Evolutionary conservation across 306 rosid species (phyloP).

Genomic region (Citrullus colocynthis): DNA sequence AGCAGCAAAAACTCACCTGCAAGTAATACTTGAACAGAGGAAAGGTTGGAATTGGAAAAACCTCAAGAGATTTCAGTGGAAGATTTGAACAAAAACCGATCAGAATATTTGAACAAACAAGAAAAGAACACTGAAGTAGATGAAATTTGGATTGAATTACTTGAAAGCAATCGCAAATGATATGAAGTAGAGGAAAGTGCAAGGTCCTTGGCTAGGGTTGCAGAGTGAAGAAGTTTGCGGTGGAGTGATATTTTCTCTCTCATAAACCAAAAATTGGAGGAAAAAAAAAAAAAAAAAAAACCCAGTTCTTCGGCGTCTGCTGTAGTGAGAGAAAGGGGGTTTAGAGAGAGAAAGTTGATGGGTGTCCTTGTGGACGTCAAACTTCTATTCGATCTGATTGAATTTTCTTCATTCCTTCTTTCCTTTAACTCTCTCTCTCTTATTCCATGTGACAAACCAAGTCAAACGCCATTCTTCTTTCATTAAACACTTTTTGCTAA

Average conservation of each 20-base stretch:
- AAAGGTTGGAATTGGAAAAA: neutral
- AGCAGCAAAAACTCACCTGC: constrained; percentile 19
- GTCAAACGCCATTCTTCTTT: neutral
- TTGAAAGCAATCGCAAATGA: neutral
- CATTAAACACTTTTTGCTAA: neutral
- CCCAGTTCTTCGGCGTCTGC: constrained; percentile 28
- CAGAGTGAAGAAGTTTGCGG: neutral
- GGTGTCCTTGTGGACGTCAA: constrained; percentile 88
- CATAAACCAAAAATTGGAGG: constrained; percentile 2
- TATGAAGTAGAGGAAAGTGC: neutral
- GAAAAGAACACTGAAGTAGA: neutral
- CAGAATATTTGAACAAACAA: neutral
- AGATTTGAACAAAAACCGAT: neutral
- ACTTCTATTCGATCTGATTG: constrained; percentile 72
- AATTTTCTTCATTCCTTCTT: constrained; percentile 49
- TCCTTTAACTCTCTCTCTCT: constrained; percentile 3
- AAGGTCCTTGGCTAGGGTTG: neutral
- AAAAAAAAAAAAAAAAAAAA: neutral
- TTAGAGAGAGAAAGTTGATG: constrained; percentile 45
- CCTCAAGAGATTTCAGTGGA: neutral
- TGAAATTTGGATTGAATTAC: neutral
- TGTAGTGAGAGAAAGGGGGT: constrained; percentile 45
- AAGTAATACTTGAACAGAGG: constrained; percentile 9
- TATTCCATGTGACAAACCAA: constrained; percentile 2
- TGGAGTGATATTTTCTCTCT: constrained; percentile 9